A percentile compares a stretch with the other conserved stretches of the same genome.
phyloP scores from a whole-genome alignment of 2,329 filamentous ascomycete species.

The Epichloe baconii region DNA sequence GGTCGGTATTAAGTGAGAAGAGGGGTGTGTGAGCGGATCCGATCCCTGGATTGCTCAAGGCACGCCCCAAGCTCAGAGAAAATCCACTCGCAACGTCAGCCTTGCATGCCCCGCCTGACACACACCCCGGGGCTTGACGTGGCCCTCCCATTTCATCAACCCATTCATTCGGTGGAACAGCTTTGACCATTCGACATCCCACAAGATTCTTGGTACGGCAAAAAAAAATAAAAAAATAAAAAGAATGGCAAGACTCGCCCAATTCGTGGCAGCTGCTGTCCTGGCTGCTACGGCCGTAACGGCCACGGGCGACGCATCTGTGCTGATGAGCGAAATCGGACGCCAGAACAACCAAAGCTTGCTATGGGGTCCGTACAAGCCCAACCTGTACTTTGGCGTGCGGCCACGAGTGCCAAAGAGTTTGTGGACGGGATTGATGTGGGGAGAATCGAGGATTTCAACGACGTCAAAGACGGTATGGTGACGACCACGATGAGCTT shows the following conservation, averaged over 20 bases:
- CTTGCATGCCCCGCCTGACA: conserved; percentile 9
- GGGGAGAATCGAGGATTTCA: conserved; percentile 74
- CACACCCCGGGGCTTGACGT: conserved; percentile 1
- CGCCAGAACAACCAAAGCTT: conserved; percentile 65
- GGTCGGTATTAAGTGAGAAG: neutral
- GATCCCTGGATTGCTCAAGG: neutral
- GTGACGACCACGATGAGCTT: neutral
- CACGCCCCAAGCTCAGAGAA: conserved; percentile 9
- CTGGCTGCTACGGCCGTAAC: conserved; percentile 14
- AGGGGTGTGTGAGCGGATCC: neutral
- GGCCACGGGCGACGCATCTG: conserved; percentile 19
- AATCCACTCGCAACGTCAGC: conserved; percentile 9
- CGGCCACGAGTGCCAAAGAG: conserved; percentile 71
- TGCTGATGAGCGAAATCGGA: conserved; percentile 35
- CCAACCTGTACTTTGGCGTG: conserved; percentile 89
- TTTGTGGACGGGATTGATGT: conserved; percentile 72
- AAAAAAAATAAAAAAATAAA: neutral
- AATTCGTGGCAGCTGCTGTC: conserved; percentile 17
- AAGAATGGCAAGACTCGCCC: conserved; percentile 20
- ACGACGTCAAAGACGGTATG: conserved; percentile 59
- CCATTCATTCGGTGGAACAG: neutral
- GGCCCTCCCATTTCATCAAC: neutral
- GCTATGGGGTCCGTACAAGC: conserved; percentile 90
- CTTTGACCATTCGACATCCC: neutral
- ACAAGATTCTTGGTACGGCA: neutral